Conservation (phyloP, 202 grass and related monocot species). For the Cymbopogon flexuosus region DNA sequence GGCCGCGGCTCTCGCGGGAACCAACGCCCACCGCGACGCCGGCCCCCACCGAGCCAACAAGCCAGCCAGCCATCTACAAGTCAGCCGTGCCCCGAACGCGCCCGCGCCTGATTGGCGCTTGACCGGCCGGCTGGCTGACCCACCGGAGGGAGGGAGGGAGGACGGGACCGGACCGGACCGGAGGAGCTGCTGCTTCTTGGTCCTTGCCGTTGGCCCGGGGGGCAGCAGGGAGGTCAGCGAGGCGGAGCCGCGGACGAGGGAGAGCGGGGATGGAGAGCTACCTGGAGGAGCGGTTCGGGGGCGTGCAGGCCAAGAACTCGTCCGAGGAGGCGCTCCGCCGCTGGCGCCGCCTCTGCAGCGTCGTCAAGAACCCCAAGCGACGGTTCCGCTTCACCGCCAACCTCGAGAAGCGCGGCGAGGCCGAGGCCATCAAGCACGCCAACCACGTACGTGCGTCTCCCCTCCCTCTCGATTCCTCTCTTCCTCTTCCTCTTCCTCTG, state of each 20-base stretch:
- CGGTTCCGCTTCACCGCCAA: constrained; percentile 98
- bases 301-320: constrained; percentile 80
- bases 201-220: neutral
- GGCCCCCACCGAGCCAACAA: neutral
- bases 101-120: neutral
- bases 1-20: neutral
- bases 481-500: no score
- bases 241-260: neutral
- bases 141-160: neutral
- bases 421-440: constrained; percentile 77
- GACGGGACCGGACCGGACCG: neutral
- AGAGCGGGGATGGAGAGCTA: constrained; percentile 59
- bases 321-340: constrained; percentile 83
- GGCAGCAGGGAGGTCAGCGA: no score
- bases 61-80: neutral
- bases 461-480: no score
- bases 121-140: neutral
- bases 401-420: constrained; percentile 86
- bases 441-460: constrained; percentile 45
- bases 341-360: constrained; percentile 75
- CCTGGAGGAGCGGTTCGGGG: constrained; percentile 76
- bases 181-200: neutral
- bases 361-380: constrained; percentile 97
- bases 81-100: neutral
- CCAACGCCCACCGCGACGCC: neutral